Percentiles rank a stretch among this genome's conserved stretches.
phyloP scores from a whole-genome alignment of 306 rosid genomes.

The Quercus mongolica region DNA sequence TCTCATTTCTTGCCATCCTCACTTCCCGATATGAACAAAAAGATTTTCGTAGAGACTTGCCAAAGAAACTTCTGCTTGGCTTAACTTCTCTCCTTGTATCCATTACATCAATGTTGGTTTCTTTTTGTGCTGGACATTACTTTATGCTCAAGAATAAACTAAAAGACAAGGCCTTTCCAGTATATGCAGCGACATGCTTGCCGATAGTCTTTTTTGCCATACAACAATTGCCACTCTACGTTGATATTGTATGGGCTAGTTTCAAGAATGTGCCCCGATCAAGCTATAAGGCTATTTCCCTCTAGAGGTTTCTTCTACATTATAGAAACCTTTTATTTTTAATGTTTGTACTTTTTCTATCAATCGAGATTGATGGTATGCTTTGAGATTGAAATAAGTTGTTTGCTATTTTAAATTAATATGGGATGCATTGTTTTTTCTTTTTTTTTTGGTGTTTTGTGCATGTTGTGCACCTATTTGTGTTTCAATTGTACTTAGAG shows the following conservation, averaged over 20 bases:
- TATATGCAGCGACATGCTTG: background rate
- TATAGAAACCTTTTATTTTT: no score
- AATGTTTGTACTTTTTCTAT: no score
- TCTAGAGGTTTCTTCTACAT: no score
- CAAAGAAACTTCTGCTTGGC: constrained; percentile 8
- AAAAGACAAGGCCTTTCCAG: background rate
- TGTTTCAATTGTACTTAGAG: no score
- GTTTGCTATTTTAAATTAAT: no score
- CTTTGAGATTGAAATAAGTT: no score
- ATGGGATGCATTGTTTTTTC: no score
- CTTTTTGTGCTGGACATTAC: constrained; percentile 11
- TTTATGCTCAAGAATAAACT: background rate
- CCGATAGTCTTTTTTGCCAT: background rate
- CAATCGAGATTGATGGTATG: no score
- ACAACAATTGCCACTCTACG: constrained; percentile 5
- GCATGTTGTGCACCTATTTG: no score
- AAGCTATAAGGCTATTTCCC: background rate
- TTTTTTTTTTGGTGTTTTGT: no score
- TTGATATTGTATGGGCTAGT: background rate
- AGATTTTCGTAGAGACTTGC: background rate
- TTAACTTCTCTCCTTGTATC: constrained; percentile 9
- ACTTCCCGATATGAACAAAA: constrained; percentile 4
- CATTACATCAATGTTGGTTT: background rate
- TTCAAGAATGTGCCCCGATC: background rate
- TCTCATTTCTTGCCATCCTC: constrained; percentile 10